Evolutionary conservation across 192 early-diverging fungal species (phyloP), one percentile per base, ranked within the genome.

Genomic region (Coemansia sp.): DNA sequence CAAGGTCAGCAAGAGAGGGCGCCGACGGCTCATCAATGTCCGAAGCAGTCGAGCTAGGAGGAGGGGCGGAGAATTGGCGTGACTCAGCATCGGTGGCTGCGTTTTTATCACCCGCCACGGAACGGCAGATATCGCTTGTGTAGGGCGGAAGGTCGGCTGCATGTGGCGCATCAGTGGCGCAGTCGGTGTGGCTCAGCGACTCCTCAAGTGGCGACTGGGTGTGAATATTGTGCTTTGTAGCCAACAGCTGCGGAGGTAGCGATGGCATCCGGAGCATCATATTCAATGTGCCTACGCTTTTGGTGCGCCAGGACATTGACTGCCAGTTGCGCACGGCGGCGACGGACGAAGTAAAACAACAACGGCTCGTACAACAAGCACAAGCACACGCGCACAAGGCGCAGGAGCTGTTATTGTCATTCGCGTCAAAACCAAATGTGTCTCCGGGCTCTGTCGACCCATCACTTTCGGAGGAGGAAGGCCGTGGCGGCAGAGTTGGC

Each of bases 371-470:
- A 54, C 76, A 73, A 44, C 79, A 77, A 24, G 24, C n/a, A 63
- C 80, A 77, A 34, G 43, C 11, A 46, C 80, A 82, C 3, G 61
- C 43, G 38, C 75, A 82, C 36, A 63, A n/a, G 57, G 57, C 31
- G 33, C 31, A 33, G 24, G 57, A 16, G 20, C 34, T 43, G 18
- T 1, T 33, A 60, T 34, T 34, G 31, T 60, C 36, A n/a, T 46
- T 13, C n/a, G 22, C 41, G n/a, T 74, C 75, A 38, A 74, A 59
- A 7, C 80, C 75, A 77, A 74, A 77, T 4, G 75, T 73, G 29
- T 82, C 72, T 13, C 72, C 80, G 22, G 80, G 80, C 57, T 80
- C 78, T 5, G 29, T n/a, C 42, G 68, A 62, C 3, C 27, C 49
- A 22, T 38, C n/a, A 51, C 62, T 55, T 6, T 47, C 36, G n/a